Base-by-base conservation (phyloP, 1,139 yeast genomes). In the Yamadazyma spencermartinsiae region DNA sequence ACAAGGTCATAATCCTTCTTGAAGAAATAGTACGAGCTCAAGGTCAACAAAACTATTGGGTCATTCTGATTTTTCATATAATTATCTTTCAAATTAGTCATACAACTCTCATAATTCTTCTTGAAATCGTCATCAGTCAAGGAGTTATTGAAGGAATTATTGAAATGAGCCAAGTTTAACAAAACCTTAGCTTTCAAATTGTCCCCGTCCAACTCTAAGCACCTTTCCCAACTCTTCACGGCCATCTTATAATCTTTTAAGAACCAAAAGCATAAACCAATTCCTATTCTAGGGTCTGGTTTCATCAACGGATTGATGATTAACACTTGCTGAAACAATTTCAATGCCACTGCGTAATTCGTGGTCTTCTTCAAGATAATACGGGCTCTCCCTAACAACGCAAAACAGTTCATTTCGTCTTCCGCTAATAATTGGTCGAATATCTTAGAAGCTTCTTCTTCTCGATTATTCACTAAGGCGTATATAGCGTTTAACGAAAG, bases 281-380 rank as follows among this genome's bases (percentile, higher is more conserved):
- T 82, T 17, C 98, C 99, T 42, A 92, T 76, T 62, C 99, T 74
- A 15, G 98, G 95, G 61, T 92, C 98, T 1, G 98, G 98, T 47
- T 76, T 75, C 55, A 85, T 68, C 28, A 80, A 56, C 2, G 98
- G 98, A 46, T 88, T 82, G 37, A 83, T 71, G 34, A 82, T 74
- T 49, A 92, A 70, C 8, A 87, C 83, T 48, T 83, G 86, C 64
- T 92, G 99, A 61, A 86, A 92, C 33, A 86, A 61, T 56, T 83
- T 84, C 50, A 92, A 74, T 13, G 97, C 92, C 7, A 74, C 80
- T 23, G 75, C 60, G 61, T 82, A 89, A 56, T 86, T 86, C 45
- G 79, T 81, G 3, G 69, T 61, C 59, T 83, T 85, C 48, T 76
- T 77, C 55, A 87, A 82, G 25, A 83, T 65, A 19, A 88, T 71